Evolutionary conservation across 1,139 yeast genomes (phyloP).

Genomic region (Magnusiomyces tetraspermus): DNA sequence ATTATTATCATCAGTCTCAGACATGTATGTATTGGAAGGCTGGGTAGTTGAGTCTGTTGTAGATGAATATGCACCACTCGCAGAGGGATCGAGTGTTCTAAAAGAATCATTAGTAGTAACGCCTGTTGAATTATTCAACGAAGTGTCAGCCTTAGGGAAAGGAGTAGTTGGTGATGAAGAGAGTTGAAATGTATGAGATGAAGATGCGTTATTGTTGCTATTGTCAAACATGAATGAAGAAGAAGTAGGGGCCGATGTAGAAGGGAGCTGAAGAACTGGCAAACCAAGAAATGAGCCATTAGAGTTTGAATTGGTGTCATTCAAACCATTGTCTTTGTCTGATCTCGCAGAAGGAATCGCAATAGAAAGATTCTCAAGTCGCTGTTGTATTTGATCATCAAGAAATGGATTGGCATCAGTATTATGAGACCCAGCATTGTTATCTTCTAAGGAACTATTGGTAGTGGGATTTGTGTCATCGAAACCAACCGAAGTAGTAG

Average conservation of each 20-base stretch:
- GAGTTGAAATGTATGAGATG: background rate
- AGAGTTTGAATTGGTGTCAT: background rate
- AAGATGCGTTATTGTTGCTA: background rate
- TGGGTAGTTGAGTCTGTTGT: too few relatives aligned
- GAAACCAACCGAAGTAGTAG: background rate
- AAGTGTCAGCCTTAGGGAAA: too few relatives aligned
- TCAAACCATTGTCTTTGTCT: too few relatives aligned
- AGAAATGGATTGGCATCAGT: too few relatives aligned
- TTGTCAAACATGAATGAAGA: slow-evolving; percentile 2
- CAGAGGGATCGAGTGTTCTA: background rate
- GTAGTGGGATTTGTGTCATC: background rate
- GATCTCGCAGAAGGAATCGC: background rate
- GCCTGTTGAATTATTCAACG: too few relatives aligned
- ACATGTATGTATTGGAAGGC: background rate
- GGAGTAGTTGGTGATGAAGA: slow-evolving; percentile 7
- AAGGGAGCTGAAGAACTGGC: background rate
- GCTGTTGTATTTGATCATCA: too few relatives aligned
- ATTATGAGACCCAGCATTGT: too few relatives aligned
- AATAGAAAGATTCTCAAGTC: background rate
- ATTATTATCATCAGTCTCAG: background rate
- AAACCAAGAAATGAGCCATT: background rate
- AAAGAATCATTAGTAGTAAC: background rate
- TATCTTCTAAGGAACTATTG: background rate
- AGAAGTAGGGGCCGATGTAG: slow-evolving; percentile 8
- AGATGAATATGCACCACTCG: too few relatives aligned